Evolutionary conservation across 2,329 filamentous ascomycete species (phyloP).

Genomic region (Drechslera avenae): DNA sequence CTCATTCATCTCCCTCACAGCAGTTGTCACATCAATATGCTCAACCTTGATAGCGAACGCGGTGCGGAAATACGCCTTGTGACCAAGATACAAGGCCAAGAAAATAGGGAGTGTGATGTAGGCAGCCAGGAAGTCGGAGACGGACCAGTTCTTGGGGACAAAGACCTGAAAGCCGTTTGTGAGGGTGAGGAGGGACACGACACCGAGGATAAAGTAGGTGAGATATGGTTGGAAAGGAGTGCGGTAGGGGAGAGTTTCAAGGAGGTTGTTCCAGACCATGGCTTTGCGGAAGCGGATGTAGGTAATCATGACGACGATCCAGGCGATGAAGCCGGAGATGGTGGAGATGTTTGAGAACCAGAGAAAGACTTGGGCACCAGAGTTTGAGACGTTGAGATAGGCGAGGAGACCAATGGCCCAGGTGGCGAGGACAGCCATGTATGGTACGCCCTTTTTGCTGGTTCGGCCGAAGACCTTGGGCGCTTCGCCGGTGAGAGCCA

Average conservation of each 20-base stretch:
- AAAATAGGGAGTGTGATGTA: conserved; percentile 54
- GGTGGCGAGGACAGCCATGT: conserved; percentile 45
- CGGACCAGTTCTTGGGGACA: conserved; percentile 48
- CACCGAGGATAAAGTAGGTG: conserved; percentile 64
- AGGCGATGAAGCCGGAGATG: conserved; percentile 60
- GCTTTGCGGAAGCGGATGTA: conserved; percentile 63
- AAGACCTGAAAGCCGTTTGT: conserved; percentile 61
- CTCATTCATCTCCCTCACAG: conserved; percentile 46
- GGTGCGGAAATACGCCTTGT: conserved; percentile 42
- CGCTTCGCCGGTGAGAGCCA: conserved; percentile 57
- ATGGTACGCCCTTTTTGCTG: conserved; percentile 51
- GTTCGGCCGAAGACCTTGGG: conserved; percentile 58
- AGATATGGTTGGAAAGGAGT: conserved; percentile 57
- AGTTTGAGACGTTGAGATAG: conserved; percentile 57
- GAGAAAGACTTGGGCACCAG: conserved; percentile 59
- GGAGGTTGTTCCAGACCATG: conserved; percentile 58
- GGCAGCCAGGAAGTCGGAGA: conserved; percentile 58
- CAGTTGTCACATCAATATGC: conserved; percentile 42
- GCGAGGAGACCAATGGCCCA: conserved; percentile 53
- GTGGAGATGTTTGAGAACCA: conserved; percentile 76
- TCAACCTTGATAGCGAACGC: conserved; percentile 33
- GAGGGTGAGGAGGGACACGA: conserved; percentile 47
- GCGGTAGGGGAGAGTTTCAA: conserved; percentile 59
- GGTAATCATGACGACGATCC: conserved; percentile 62
- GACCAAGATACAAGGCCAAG: conserved; percentile 41